Base-by-base conservation (phyloP, 768 basidiomycete genomes). In the Vararia minispora region DNA sequence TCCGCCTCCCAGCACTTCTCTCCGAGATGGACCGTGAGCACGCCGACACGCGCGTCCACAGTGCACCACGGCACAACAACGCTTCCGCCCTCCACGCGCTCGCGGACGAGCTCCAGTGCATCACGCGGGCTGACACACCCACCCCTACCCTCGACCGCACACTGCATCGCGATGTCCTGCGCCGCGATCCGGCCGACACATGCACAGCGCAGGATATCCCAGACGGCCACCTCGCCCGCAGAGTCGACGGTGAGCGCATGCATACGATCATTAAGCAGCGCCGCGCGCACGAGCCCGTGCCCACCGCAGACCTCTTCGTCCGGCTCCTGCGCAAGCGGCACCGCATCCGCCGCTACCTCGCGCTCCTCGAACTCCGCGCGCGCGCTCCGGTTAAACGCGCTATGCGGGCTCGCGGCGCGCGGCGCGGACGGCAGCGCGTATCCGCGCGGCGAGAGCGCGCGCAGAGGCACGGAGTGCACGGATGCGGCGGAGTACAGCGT, bases 1-100 rank as follows among this genome's bases (percentile, higher is more conserved):
- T 99, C 95, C 5, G 87, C 85, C 39, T 98, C 92, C 55, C 97
- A 98, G 42, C 80, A 88, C 33, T 75, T 69, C 48, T 95, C 90
- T 32, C 74, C 84, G 31, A 99, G 49, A 58, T 95, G 88, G 3
- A 98, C 74, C 2, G 84, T 80, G 43, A 99, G 64, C 17, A 88
- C 73, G 6, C 94, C 94, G 6, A 81, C 79, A 57, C 86, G 83
- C 4, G 91, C 94, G 58, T 97, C 94, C 20, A 86, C 80, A 12
- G 70, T 71, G 27, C 85, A 82, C 94, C 94, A 99, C 10, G 78
- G 63, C 18, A 76, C 64, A 7, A 87, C 76, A 21, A 86, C 79
- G 0, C 85, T 88, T 55, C 98, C 90, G 21, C 94, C 92, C 52
- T 99, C 95, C n/a, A 98, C 85, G 27, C 86, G 65, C 52, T 89